Base-by-base conservation (phyloP, 805 yeast genomes). In the Sporopachydermia quercuum region DNA sequence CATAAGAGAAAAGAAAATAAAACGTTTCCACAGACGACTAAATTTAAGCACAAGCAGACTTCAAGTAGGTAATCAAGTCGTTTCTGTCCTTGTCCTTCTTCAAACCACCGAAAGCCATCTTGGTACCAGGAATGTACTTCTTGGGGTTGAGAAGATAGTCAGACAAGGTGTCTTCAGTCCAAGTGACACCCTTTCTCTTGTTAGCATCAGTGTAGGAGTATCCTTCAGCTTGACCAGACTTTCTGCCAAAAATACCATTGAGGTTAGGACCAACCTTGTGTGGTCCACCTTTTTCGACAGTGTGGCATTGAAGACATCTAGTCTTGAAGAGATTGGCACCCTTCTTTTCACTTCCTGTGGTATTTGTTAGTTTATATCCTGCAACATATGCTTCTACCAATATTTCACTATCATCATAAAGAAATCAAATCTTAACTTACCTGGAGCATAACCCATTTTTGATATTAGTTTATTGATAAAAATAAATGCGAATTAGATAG, bases 101-200 rank as follows among this genome's bases (percentile, higher is more conserved):
- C 68, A 91, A 77, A 72, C 98, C 98, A 71, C 96, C 98, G 58
- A 89, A 91, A 50, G 98, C 97, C 98, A 91, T 91, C 82, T 91
- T 91, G 73, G 97, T 91, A 67, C 98, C 98, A 63, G 98, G 98
- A 55, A 91, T 86, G 75, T 86, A 91, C 74, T 91, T 91, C 93
- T 91, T 91, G 71, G 98, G 98, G 83, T 91, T 91, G 70, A 82
- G 94, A 67, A 91, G 77, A 80, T 91, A 91, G 65, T 83, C 94
- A 55, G 80, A 73, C 81, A 91, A 75, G 64, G 85, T 74, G 62
- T 86, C 86, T 59, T 77, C 86, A 51, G 58, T 54, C 98, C 98
- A 91, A 45, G 55, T 54, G 47, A 91, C 94, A 60, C 86, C 93
- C 70, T 86, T 86, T 72, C 79, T 80, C 76, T 84, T 83, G 84